Evolutionary conservation across 1,284 basidiomycete genomes (phyloP), one percentile per base, ranked within the genome.

Genomic region (Testicularia cyperi): DNA sequence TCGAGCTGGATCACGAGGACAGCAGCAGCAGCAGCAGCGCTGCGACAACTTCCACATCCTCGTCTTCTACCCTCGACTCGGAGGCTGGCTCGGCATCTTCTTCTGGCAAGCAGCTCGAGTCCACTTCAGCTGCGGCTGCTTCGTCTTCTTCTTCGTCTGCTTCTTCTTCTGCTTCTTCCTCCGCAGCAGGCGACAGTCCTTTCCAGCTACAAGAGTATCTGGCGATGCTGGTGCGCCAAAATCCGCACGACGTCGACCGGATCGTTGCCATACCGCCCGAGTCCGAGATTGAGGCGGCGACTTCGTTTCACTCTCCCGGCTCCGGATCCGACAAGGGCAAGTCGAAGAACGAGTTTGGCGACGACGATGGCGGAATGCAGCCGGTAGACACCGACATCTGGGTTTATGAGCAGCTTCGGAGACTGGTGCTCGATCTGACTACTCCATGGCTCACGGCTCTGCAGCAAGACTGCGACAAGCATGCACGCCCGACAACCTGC

Each of bases 121-220:
- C n/a, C 44, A 16, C 31, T 32, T 19, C 20, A 19, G 27, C 40
- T 27, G n/a, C 29, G 14, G 13, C 42, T 1, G 22, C 56, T 18
- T 36, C 41, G 3, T 22, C 43, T 5, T 37, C 38, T 10, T 40
- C 48, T 1, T 43, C 44, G 6, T 30, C 43, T 14, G 45, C 51
- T 0, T 18, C 32, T 6, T 16, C 42, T 13, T 27, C 41, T 5
- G 23, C 47, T 2, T 40, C 39, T 9, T 22, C 42, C 6, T 28
- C 48, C 12, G 29, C 26, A 28, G 10, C 29, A 8, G 36, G 56
- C 19, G 87, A 94, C 78, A 91, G 88, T 66, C 88, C 91, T 0
- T 95, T 95, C 75, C 90, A 94, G 76, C 82, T 95, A 3, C 91
- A 96, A 72, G 92, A 97, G 75, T 96, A 92, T 78, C 88, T 98